Evolutionary conservation across 768 basidiomycete species (phyloP).

Genomic region (Termitomyces sp.): DNA sequence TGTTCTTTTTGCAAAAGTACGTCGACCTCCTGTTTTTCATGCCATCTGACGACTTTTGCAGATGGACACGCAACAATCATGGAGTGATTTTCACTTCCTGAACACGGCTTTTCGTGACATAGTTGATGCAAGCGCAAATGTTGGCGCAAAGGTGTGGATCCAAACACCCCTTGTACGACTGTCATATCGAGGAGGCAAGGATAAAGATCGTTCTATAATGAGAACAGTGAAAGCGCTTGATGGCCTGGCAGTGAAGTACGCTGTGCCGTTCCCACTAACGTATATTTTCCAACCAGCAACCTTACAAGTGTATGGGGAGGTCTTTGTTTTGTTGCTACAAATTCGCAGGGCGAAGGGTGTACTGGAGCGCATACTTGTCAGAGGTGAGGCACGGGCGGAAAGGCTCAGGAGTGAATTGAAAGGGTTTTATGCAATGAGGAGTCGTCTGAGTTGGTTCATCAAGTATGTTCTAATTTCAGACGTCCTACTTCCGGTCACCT

Average conservation of each 20-base stretch:
- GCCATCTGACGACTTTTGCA: constrained; percentile 20
- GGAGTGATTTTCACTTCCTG: constrained; percentile 82
- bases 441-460: constrained; percentile 79
- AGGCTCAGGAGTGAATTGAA: constrained; percentile 49
- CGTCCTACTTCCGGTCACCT: not conserved
- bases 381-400: constrained; percentile 38
- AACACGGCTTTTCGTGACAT: constrained; percentile 75
- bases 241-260: constrained; percentile 72
- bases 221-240: constrained; percentile 63
- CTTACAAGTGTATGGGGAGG: constrained; percentile 56
- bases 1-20: constrained; percentile 69
- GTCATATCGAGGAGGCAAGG: constrained; percentile 55
- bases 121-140: constrained; percentile 42
- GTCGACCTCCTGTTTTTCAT: constrained; percentile 2
- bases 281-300: constrained; percentile 67
- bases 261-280: constrained; percentile 75
- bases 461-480: constrained; percentile 50
- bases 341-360: constrained; percentile 69
- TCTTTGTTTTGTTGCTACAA: constrained; percentile 73
- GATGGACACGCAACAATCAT: constrained; percentile 73
- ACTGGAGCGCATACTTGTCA: constrained; percentile 66
- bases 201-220: constrained; percentile 39
- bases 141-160: constrained; percentile 50
- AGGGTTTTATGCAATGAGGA: constrained; percentile 71
- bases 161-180: constrained; percentile 69